Evolutionary conservation across 2,329 filamentous ascomycete genomes (phyloP), one percentile per base, ranked within the genome.

Genomic region (Penicillium sp.): DNA sequence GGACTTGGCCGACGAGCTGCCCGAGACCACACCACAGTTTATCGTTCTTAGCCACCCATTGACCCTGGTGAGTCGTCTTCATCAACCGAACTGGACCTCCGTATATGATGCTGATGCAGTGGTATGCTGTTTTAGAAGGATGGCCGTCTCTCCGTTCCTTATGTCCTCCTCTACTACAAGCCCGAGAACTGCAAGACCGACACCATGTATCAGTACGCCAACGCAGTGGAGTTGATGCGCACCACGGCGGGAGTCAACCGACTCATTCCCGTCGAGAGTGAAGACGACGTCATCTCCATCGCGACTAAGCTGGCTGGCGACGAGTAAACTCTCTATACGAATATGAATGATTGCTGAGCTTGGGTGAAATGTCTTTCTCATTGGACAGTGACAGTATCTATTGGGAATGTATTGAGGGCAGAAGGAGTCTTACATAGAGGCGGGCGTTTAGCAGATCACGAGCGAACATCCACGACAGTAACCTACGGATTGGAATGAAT

Each of bases 221-320:
- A 93, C 42, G 95, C 95, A 47, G 97, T 97, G 80, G 95, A 99
- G 81, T 80, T 98, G 77, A 93, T 98, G 90, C 88, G 93, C 67
- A 96, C 92, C 74, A 96, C 92, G 58, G 91, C 91, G 62, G 93
- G 97, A 81, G 93, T 93, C n/a, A 89, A 90, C 58, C 88, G 87
- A 69, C 89, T 98, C 28, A 86, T 99, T 65, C 94, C 98, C 78
- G 88, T 98, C 53, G 88, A 91, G 69, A 88, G 86, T 22, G 85
- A 86, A 3, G 92, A 96, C 58, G 94, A 97, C 58, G 75, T 98
- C 69, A 88, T 91, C 67, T 88, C 90, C n/a, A 88, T 98, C 65
- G 91, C 93, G 60, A 81, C 85, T 67, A 90, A 87, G 79, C 78
- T 90, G 69, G 67, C 72, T 24, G 69, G 72, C 5, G 64, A 65